phyloP scores from a whole-genome alignment of 352 stramenopile species.

The Globisporangium recalcitrans region DNA sequence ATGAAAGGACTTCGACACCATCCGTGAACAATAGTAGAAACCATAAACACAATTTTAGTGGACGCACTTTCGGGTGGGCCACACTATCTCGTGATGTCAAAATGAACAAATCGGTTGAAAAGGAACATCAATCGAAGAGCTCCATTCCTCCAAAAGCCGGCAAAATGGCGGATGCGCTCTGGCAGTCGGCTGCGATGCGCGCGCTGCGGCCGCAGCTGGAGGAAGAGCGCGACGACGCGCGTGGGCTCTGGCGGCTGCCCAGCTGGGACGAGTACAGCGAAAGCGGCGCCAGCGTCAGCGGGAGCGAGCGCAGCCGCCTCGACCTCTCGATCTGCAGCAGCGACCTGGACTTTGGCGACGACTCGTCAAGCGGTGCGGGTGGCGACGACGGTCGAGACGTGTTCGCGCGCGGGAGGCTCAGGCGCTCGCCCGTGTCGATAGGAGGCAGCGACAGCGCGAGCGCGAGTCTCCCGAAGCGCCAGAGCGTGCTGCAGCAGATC shows the following conservation, averaged over 20 bases:
- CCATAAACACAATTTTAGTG: too few relatives aligned
- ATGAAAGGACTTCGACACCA: too few relatives aligned
- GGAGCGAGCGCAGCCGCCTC: constrained; percentile 1
- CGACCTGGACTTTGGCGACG: constrained; percentile 1
- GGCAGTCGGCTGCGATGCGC: constrained; percentile 9
- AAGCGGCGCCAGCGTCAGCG: constrained; percentile 17
- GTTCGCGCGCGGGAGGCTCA: background rate
- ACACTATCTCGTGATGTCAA: too few relatives aligned
- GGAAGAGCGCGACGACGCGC: background rate
- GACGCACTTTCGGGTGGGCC: too few relatives aligned
- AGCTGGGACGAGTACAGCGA: constrained; percentile 58
- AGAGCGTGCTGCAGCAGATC: constrained; percentile 13
- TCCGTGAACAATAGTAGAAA: too few relatives aligned
- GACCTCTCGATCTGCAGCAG: constrained; percentile 11
- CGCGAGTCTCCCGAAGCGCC: background rate
- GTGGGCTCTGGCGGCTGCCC: constrained; percentile 34
- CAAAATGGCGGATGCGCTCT: constrained; percentile 7
- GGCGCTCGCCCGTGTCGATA: constrained; percentile 12
- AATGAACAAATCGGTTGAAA: background rate
- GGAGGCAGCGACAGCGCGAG: background rate
- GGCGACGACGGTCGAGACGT: background rate
- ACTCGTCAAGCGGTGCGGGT: background rate
- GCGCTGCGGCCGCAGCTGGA: constrained; percentile 13
- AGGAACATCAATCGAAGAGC: background rate
- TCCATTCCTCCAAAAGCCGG: background rate